phyloP scores from a whole-genome alignment of 139 green algal species.

The Mesotaenium endlicherianum region DNA sequence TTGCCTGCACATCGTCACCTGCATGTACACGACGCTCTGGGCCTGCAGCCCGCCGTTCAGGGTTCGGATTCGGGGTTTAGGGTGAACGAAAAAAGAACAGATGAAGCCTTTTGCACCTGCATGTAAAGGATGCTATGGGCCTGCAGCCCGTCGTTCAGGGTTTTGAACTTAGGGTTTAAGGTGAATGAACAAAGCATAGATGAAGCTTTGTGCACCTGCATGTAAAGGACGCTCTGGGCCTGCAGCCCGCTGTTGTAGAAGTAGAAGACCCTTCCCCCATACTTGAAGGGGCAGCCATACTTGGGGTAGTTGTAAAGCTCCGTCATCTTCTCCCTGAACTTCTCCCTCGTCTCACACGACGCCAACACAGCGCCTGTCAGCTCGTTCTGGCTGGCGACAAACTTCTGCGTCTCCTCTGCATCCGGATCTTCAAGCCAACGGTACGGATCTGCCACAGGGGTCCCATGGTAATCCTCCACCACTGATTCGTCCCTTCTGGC shows the following conservation, averaged over 20 bases:
- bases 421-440: slow-evolving; percentile 89
- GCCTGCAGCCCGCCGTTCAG: slow-evolving; percentile 85
- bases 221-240: slow-evolving; percentile 79
- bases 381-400: slow-evolving; percentile 80
- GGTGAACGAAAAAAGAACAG: too few relatives aligned
- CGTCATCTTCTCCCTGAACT: slow-evolving; percentile 62
- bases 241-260: slow-evolving; percentile 85
- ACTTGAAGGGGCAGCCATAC: slow-evolving; percentile 67
- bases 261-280: slow-evolving; percentile 75
- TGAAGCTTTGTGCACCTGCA: slow-evolving; percentile 35
- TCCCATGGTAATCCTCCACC: slow-evolving; percentile 71
- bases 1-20: too few relatives aligned
- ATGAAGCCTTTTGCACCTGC: too few relatives aligned
- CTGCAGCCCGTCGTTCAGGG: slow-evolving; percentile 67
- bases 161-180: too few relatives aligned
- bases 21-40: slow-evolving; percentile 76
- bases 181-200: neutral
- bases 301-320: slow-evolving; percentile 79
- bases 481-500: slow-evolving; percentile 68
- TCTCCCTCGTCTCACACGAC: slow-evolving; percentile 62
- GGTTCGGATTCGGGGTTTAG: too few relatives aligned
- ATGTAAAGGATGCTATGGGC: slow-evolving; percentile 78
- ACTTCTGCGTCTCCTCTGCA: slow-evolving; percentile 66
- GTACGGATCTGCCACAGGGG: slow-evolving; percentile 72
- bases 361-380: slow-evolving; percentile 72